These are phyloP conservation scores for Lumnitzera racemosa DNA, from an alignment of 345 rosid species.

Conservation along the genomic window DNA sequence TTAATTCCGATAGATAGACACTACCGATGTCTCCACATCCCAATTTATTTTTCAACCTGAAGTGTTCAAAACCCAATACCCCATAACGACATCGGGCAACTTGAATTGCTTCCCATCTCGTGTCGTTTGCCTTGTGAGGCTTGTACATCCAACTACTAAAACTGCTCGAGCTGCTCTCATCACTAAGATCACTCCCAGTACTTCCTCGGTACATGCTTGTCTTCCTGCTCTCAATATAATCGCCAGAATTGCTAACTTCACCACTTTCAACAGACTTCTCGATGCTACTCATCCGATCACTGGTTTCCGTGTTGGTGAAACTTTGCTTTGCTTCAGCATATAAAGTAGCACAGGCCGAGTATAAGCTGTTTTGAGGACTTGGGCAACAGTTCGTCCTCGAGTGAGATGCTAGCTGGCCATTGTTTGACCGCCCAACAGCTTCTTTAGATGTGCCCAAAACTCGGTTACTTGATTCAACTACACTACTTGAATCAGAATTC, in stretches of 20 bases:
- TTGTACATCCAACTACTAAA: constrained; percentile 53
- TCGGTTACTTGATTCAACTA: constrained; percentile 27
- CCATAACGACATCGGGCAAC: constrained; percentile 43
- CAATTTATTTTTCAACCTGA: constrained; percentile 43
- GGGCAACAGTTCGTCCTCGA: constrained; percentile 37
- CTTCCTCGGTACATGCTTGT: constrained; percentile 63
- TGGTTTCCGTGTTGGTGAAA: constrained; percentile 61
- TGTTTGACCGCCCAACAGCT: constrained; percentile 18
- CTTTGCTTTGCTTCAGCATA: constrained; percentile 69
- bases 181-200: constrained; percentile 82
- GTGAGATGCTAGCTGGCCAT: constrained; percentile 21
- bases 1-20: constrained; percentile 75
- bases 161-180: constrained; percentile 84
- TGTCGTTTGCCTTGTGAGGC: constrained; percentile 86
- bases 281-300: constrained; percentile 51
- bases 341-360: constrained; percentile 29
- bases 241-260: constrained; percentile 34
- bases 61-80: constrained; percentile 48
- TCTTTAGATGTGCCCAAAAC: constrained; percentile 19
- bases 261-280: constrained; percentile 35
- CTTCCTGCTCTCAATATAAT: constrained; percentile 53
- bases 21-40: constrained; percentile 91
- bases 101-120: constrained; percentile 84
- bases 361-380: constrained; percentile 58
- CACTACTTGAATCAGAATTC: constrained; percentile 29